A percentile compares a stretch with the other conserved stretches of the same genome.
These are phyloP conservation scores for Coemansia sp. DNA, from an alignment of 192 early-diverging fungal genomes.

Conservation along the genomic window DNA sequence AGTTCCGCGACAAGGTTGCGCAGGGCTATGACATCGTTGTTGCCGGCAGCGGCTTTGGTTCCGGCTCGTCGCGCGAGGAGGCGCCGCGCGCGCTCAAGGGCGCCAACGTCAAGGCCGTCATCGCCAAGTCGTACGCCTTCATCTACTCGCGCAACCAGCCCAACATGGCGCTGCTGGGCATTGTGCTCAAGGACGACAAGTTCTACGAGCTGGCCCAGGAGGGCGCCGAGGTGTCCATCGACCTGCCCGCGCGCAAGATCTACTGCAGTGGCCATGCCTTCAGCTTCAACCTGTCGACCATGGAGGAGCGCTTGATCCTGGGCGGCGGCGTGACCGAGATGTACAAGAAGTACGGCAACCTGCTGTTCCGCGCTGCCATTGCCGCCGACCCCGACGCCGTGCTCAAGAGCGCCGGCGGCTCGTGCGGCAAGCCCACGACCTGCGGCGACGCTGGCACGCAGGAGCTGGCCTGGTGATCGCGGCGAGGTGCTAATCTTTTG, in stretches of 20 bases:
- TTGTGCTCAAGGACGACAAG: slow-evolving; percentile 65
- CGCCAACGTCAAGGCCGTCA: slow-evolving; percentile 67
- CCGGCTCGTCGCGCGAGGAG: slow-evolving; percentile 74
- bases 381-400: slow-evolving; percentile 56
- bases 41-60: slow-evolving; percentile 68
- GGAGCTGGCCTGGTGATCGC: slow-evolving; percentile 49
- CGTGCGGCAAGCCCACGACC: slow-evolving; percentile 39
- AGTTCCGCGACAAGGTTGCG: slow-evolving; percentile 62
- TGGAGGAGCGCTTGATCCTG: slow-evolving; percentile 70
- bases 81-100: slow-evolving; percentile 72
- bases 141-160: slow-evolving; percentile 82
- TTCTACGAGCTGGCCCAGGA: slow-evolving; percentile 75
- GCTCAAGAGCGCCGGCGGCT: slow-evolving; percentile 42
- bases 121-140: slow-evolving; percentile 77
- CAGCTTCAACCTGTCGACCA: slow-evolving; percentile 60
- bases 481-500: neutral
- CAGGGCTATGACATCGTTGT: slow-evolving; percentile 69
- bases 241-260: slow-evolving; percentile 64
- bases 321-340: slow-evolving; percentile 75
- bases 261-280: slow-evolving; percentile 57
- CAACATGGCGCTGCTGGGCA: slow-evolving; percentile 77
- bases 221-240: slow-evolving; percentile 64
- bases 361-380: slow-evolving; percentile 69
- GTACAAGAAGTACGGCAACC: slow-evolving; percentile 73
- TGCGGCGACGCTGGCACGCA: slow-evolving; percentile 42